Percentiles rank a stretch among this genome's conserved stretches.
Conservation (phyloP, 805 yeast genomes). For the Priceomyces melissophilus region DNA sequence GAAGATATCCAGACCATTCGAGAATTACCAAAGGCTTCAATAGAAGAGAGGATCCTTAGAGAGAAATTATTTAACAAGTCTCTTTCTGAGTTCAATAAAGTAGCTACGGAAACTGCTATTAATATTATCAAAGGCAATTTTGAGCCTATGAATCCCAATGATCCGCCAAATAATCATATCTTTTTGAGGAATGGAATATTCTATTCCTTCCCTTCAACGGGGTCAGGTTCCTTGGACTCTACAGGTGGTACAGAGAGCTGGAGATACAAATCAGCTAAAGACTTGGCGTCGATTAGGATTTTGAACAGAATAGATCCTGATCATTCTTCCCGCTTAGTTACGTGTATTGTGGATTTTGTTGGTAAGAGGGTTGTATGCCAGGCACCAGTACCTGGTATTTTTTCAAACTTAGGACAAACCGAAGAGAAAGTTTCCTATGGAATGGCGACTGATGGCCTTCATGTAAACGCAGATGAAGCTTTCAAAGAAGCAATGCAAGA, state of each 20-base stretch:
- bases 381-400: conserved; percentile 93
- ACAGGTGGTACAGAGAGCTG: conserved; percentile 87
- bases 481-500: conserved; percentile 56
- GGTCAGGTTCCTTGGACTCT: conserved; percentile 57
- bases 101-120: conserved; percentile 78
- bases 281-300: conserved; percentile 65
- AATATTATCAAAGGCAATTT: conserved; percentile 71
- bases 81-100: conserved; percentile 69
- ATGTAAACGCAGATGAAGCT: conserved; percentile 46
- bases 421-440: conserved; percentile 71
- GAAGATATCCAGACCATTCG: conserved; percentile 83
- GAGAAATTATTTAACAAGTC: conserved; percentile 73
- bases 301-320: conserved; percentile 62
- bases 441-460: conserved; percentile 54
- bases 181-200: conserved; percentile 81
- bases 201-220: conserved; percentile 70
- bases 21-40: conserved; percentile 58
- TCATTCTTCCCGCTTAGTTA: conserved; percentile 68
- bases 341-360: conserved; percentile 84
- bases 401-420: conserved; percentile 43
- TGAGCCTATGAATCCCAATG: conserved; percentile 77
- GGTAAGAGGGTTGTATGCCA: conserved; percentile 89
- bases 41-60: conserved; percentile 67
- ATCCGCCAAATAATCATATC: conserved; percentile 57
- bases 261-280: conserved; percentile 74